phyloP scores from a whole-genome alignment of 1,139 yeast species.

The Hanseniaspora sp. region DNA sequence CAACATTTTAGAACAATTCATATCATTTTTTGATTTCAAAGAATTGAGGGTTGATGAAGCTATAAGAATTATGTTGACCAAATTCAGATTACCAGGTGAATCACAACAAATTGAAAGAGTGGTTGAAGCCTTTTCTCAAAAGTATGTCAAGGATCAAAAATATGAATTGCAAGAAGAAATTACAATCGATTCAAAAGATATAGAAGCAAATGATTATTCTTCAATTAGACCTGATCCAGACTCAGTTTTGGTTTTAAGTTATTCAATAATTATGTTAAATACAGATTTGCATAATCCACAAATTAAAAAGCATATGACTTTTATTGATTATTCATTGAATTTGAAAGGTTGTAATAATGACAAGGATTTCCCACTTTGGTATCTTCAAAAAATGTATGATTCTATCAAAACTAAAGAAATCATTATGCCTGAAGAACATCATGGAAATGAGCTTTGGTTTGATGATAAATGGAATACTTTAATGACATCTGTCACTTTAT shows the following conservation, averaged over 20 bases:
- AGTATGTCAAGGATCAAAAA: conserved; percentile 55
- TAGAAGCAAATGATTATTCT: conserved; percentile 34
- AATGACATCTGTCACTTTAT: conserved; percentile 41
- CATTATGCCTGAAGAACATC: conserved; percentile 96
- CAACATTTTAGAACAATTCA: conserved; percentile 51
- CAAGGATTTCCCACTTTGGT: conserved; percentile 77
- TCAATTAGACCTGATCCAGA: conserved; percentile 59
- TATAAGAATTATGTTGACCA: conserved; percentile 63
- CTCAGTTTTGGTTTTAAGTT: conserved; percentile 60
- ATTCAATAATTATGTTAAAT: conserved; percentile 65
- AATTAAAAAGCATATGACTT: conserved; percentile 75
- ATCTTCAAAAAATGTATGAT: conserved; percentile 63
- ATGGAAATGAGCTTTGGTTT: conserved; percentile 73
- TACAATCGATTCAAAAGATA: conserved; percentile 21
- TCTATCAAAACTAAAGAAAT: conserved; percentile 81
- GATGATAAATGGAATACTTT: conserved; percentile 88
- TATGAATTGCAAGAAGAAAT: conserved; percentile 28
- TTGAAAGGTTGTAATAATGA: conserved; percentile 66
- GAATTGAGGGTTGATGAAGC: conserved; percentile 88
- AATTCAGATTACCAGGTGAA: conserved; percentile 93
- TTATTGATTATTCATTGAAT: conserved; percentile 70
- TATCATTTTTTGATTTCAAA: conserved; percentile 61
- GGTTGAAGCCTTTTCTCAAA: conserved; percentile 73
- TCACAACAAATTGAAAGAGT: conserved; percentile 91
- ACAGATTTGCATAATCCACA: conserved; percentile 73